These are phyloP conservation scores for Xylaria multiplex DNA, from an alignment of 2,329 filamentous ascomycete species.

Conservation along the genomic window DNA sequence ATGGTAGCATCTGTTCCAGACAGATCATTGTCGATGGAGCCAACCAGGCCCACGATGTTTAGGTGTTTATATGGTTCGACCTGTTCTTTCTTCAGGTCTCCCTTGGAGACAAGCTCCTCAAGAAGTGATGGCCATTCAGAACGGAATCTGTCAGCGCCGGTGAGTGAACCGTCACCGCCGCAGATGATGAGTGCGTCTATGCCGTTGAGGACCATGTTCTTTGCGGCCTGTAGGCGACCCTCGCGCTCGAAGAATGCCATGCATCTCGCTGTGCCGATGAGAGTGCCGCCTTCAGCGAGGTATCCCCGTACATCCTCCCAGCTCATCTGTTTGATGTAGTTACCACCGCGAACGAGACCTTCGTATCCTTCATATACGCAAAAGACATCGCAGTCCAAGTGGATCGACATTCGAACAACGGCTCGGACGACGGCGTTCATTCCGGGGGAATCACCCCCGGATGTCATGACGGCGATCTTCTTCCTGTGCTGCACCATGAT, in stretches of 20 bases:
- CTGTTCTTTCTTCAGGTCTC: constrained; percentile 76
- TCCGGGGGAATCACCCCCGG: constrained; percentile 90
- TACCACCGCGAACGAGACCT: constrained; percentile 87
- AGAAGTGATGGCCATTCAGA: constrained; percentile 90
- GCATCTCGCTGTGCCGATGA: constrained; percentile 95
- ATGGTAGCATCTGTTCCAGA: constrained; percentile 97
- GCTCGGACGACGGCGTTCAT: constrained; percentile 94
- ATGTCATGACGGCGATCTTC: constrained; percentile 91
- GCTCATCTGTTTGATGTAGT: constrained; percentile 85
- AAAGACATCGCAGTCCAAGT: constrained; percentile 81
- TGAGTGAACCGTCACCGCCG: constrained; percentile 95
- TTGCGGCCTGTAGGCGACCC: constrained; percentile 85
- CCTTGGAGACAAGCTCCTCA: constrained; percentile 80
- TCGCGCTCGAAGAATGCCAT: constrained; percentile 90
- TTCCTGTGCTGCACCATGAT: constrained; percentile 62
- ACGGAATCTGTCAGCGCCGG: constrained; percentile 93
- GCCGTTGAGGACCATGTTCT: constrained; percentile 91
- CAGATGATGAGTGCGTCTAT: constrained; percentile 98
- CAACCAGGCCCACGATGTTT: constrained; percentile 96
- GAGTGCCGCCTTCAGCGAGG: constrained; percentile 91
- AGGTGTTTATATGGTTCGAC: constrained; percentile 81
- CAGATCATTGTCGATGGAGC: constrained; percentile 98
- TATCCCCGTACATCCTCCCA: constrained; percentile 97
- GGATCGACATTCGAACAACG: constrained; percentile 89
- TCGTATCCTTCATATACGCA: constrained; percentile 95